Percentiles rank a stretch among this genome's conserved stretches.
These are phyloP conservation scores for Suillus variegatus DNA, from an alignment of 768 basidiomycete species.

Conservation along the genomic window DNA sequence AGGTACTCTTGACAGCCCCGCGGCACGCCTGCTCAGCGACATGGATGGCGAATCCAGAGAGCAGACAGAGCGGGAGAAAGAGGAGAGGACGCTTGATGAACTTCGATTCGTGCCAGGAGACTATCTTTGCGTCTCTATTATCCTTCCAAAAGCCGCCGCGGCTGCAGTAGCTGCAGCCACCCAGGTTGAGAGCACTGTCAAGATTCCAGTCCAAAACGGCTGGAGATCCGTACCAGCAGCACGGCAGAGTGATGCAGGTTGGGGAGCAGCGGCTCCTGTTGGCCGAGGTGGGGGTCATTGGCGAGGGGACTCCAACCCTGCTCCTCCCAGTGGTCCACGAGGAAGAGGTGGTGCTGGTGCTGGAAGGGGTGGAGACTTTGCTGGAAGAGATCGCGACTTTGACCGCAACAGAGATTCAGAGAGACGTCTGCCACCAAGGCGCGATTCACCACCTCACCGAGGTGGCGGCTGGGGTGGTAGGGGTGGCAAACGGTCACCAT, in stretches of 20 bases:
- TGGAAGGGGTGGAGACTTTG: conserved; percentile 35
- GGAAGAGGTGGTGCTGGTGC: conserved; percentile 30
- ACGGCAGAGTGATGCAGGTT: conserved; percentile 45
- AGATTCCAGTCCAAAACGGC: conserved; percentile 37
- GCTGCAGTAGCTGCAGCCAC: conserved; percentile 43
- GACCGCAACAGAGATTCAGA: conserved; percentile 44
- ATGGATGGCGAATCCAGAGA: conserved; percentile 32
- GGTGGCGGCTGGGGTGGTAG: conserved; percentile 45
- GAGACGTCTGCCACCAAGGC: conserved; percentile 49
- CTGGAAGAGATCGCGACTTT: conserved; percentile 37
- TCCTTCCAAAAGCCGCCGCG: conserved; percentile 65
- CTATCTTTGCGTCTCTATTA: conserved; percentile 71
- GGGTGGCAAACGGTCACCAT: conserved; percentile 39
- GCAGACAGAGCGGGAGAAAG: conserved; percentile 48
- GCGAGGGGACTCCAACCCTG: conserved; percentile 67
- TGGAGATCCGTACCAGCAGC: conserved; percentile 37
- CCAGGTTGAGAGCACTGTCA: conserved; percentile 46
- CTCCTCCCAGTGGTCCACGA: conserved; percentile 41
- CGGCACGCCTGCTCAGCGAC: conserved; percentile 63
- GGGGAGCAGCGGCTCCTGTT: conserved; percentile 34
- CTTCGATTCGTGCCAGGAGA: conserved; percentile 81
- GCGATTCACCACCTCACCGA: conserved; percentile 49
- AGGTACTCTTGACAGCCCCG: conserved; percentile 56
- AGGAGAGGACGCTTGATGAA: conserved; percentile 77
- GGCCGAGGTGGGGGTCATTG: conserved; percentile 70